Base-by-base conservation (phyloP, 106 monocot genomes). In the Amphibolis antarctica region DNA sequence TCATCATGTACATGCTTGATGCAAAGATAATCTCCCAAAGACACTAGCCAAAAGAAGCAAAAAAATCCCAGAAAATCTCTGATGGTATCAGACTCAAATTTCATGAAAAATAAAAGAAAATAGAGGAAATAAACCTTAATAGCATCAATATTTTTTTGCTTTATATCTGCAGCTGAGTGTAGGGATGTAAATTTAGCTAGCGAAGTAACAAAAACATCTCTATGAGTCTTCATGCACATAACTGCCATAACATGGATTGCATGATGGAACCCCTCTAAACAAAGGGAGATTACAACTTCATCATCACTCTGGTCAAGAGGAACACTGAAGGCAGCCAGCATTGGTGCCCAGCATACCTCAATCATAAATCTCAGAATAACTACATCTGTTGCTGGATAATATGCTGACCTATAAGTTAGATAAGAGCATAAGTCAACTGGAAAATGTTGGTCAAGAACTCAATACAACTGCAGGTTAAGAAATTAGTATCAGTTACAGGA, bases 281-380 rank as follows among this genome's bases (percentile, higher is more conserved):
- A 98, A 28, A 69, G 64, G 36, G 80, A 75, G 75, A 85, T 69
- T 29, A 87, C 72, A 47, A 63, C 49, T 65, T 82, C 82, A 75
- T 98, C 90, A 61, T 90, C 96, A 73, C 84, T 98, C 71, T 85
- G 87, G 62, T 91, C 96, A 42, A 98, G 80, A 46, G 96, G 87
- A 62, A 98, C 96, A 81, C 96, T 91, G 75, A 98, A 98, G 19
- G 96, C 90, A 57, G 90, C 96, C 47, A 98, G 70, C 96, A 98
- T 98, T 20, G 89, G 96, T 36, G 96, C 96, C 90, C 96, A 98
- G 71, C 96, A 98, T 7, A 91, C 90, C 76, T 98, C 96, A 60
- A 87, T 77, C 96, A 98, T 98, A 75, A 83, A 91, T 74, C 76
- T 98, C 75, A 98, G 66, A 60, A 81, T 85, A 9, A 83, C 82